Evolutionary conservation across 306 rosid species (phyloP), one percentile per base, ranked within the genome.

Genomic region (Senna tora): DNA sequence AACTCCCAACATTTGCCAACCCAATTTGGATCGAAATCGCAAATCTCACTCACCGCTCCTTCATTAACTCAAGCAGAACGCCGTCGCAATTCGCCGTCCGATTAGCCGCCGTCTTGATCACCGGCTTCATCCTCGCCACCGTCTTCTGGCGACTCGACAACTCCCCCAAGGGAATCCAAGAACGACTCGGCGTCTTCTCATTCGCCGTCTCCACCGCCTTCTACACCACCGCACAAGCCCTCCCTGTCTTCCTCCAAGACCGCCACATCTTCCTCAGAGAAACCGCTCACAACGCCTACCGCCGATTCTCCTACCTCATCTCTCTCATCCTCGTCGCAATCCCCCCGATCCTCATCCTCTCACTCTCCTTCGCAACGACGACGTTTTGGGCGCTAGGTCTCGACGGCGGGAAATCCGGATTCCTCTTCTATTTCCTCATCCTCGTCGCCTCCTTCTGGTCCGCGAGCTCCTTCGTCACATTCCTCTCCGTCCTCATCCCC

Each of bases 301-400:
- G 93, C 2, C 61, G 93, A 16, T 86, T 85, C 14, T 88, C 93
- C 51, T 88, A 88, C 62, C 82, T 88, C 30, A 67, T 88, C 19
- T 79, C 93, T 0, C 88, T 82, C 66, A 61, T 90, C 0, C 43
- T 88, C 0, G 90, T 80, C 0, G 80, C 83, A 0, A 4, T 88
- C 0, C 93, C 93, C 0, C 28, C 85, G 1, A 5, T 88, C 0
- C 17, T 84, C 1, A 59, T 88, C 65, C 86, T 88, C 36, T 69
- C 93, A 0, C 4, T 80, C 3, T 78, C 78, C 1, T 88, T 88
- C 60, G 51, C 93, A 0, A 80, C 83, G 3, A 69, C 76, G 19
- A 88, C 93, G 6, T 88, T 88, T 53, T 88, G 88, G 88, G 89
- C 93, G 0, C 87, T 88, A 5, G 93, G 93, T 7, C 89, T 88